Percentiles rank a stretch among this genome's conserved stretches.
Conservation (phyloP, 164 flowering plant species). For the Umbellularia californica region DNA sequence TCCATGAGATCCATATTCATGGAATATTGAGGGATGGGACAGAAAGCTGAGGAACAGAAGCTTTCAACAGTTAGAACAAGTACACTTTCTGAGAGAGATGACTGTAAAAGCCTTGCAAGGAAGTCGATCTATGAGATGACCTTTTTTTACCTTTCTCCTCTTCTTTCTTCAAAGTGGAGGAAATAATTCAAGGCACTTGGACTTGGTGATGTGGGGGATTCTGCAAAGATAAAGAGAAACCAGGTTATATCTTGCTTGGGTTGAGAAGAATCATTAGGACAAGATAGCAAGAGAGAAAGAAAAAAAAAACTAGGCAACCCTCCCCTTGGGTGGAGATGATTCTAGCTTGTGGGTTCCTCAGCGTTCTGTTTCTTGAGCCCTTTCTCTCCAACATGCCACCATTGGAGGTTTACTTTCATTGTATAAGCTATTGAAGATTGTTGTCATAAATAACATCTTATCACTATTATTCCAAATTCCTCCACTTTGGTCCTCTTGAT, state of each 20-base stretch:
- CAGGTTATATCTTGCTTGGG: constrained; percentile 5
- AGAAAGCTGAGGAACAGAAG: constrained; percentile 91
- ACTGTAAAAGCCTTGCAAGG: constrained; percentile 35
- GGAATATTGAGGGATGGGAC: constrained; percentile 72
- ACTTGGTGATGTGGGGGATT: neutral
- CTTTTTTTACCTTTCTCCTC: constrained; percentile 4
- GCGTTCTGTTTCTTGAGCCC: constrained; percentile 10
- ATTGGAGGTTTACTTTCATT: constrained; percentile 13
- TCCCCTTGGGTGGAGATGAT: neutral
- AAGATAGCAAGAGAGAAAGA: neutral
- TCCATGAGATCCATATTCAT: constrained; percentile 50
- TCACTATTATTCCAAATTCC: neutral
- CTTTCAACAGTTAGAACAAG: constrained; percentile 52
- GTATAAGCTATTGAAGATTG: constrained; percentile 10
- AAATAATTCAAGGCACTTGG: constrained; percentile 24
- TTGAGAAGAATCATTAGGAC: constrained; percentile 3
- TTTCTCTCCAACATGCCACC: constrained; percentile 8
- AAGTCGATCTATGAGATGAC: constrained; percentile 29
- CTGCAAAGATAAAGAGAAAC: constrained; percentile 7
- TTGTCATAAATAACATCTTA: constrained; percentile 4
- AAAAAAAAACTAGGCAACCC: neutral
- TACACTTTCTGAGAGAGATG: constrained; percentile 36
- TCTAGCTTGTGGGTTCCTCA: neutral
- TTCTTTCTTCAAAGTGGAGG: constrained; percentile 22
- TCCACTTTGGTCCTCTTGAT: neutral